A percentile compares a stretch with the other conserved stretches of the same genome.
phyloP scores from a whole-genome alignment of 495 filamentous ascomycete species.

The Xylaria curta region DNA sequence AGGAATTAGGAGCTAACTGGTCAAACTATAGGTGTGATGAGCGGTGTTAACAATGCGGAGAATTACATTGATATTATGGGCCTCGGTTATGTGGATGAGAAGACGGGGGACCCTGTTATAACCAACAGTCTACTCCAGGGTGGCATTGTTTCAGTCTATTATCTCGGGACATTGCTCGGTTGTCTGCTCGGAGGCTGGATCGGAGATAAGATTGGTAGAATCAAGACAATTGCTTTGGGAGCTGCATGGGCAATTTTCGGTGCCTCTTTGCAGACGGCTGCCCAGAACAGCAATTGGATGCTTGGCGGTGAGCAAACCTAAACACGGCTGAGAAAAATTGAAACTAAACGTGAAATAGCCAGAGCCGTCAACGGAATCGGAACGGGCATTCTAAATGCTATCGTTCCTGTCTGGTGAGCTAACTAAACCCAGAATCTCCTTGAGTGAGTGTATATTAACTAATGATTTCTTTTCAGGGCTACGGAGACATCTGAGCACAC shows the following conservation, averaged over 20 bases:
- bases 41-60: constrained; percentile 71
- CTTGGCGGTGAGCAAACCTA: constrained; percentile 58
- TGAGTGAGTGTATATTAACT: constrained; percentile 12
- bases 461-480: constrained; percentile 42
- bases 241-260: constrained; percentile 64
- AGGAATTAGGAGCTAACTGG: constrained; percentile 56
- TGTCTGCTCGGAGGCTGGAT: constrained; percentile 66
- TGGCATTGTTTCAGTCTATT: constrained; percentile 74
- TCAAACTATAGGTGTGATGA: constrained; percentile 80
- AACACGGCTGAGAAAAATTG: background rate
- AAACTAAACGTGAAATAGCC: constrained; percentile 45
- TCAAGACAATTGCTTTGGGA: constrained; percentile 65
- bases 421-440: background rate
- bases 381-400: constrained; percentile 75
- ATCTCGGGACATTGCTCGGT: constrained; percentile 70
- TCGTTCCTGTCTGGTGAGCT: constrained; percentile 67
- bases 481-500: constrained; percentile 73
- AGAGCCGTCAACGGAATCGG: constrained; percentile 71
- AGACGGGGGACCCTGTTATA: constrained; percentile 56
- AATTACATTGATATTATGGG: constrained; percentile 71
- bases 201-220: constrained; percentile 66
- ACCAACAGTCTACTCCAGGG: constrained; percentile 70
- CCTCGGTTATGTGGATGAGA: constrained; percentile 64
- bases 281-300: constrained; percentile 75
- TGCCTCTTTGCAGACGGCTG: constrained; percentile 65